phyloP scores from a whole-genome alignment of 2,329 filamentous ascomycete genomes.

The Aspergillus sp. region DNA sequence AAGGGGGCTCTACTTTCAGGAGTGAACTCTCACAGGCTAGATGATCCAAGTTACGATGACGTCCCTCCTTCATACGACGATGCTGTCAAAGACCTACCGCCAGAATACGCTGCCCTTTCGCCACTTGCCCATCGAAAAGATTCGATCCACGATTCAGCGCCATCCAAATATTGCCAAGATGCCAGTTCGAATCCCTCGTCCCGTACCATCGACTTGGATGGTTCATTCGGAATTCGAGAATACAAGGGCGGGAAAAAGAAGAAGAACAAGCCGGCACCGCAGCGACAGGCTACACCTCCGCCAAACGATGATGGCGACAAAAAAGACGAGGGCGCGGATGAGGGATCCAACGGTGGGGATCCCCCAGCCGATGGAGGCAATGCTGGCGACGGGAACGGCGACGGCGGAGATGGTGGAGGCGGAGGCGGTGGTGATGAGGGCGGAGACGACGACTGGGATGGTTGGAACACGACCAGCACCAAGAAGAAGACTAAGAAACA shows the following conservation, averaged over 20 bases:
- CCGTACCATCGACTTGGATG: constrained; percentile 25
- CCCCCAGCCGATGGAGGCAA: constrained; percentile 33
- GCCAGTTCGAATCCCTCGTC: constrained; percentile 7
- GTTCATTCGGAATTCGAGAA: constrained; percentile 28
- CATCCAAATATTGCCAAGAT: constrained; percentile 4
- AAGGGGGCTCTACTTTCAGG: constrained; percentile 9
- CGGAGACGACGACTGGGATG: constrained; percentile 40
- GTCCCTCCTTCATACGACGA: constrained; percentile 36
- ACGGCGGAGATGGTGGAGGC: constrained; percentile 30
- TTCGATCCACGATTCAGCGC: constrained; percentile 8
- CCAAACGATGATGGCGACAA: constrained; percentile 31
- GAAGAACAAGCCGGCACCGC: constrained; percentile 14
- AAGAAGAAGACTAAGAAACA: constrained; percentile 39
- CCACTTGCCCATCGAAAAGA: constrained; percentile 26
- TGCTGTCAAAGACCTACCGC: constrained; percentile 33
- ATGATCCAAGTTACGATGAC: constrained; percentile 20
- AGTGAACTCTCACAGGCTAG: constrained; percentile 11
- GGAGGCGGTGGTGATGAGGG: constrained; percentile 35
- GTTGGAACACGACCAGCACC: constrained; percentile 38
- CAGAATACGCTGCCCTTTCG: constrained; percentile 31
- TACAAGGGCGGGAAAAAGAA: constrained; percentile 32
- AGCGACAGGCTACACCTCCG: constrained; percentile 14
- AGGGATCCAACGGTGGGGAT: constrained; percentile 23
- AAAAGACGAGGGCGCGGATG: constrained; percentile 15
- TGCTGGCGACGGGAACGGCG: constrained; percentile 34